Base-by-base conservation (phyloP, 2,329 filamentous ascomycete genomes). In the Colletotrichum sp. region DNA sequence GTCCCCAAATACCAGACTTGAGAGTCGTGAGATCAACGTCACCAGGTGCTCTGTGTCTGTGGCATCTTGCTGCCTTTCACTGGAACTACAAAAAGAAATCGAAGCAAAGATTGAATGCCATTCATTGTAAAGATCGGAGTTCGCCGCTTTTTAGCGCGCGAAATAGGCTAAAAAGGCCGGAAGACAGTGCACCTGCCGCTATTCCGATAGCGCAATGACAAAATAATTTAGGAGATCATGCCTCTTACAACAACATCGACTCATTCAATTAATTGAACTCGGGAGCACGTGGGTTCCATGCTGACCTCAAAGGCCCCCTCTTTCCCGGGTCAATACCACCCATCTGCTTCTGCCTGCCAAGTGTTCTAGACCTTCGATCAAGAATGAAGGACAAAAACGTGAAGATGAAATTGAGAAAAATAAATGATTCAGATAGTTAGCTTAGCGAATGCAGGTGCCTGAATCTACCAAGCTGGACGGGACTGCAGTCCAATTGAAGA, bases 401-500 rank as follows among this genome's bases (percentile, higher is more conserved):
- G n/a, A 13, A 13, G 10, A n/a, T 1, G 3, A 22, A 7, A 22
- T 48, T 22, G 18, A 7, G n/a, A 13, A 48, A 1, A 13, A 12
- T 9, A 4, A 48, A 12, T 6, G 39, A n/a, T 7, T 22, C 0
- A 18, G 8, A 18, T 1, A 18, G 36, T 8, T 3, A 22, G 44
- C n/a, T 13, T 13, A 0, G 44, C 44, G n/a, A 8, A 13, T 22
- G n/a, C 6, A 13, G 6, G 2, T 22, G n/a, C 6, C n/a, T 52
- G 10, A 22, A 22, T 10, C 10, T 5, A 48, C 1, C n/a, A 0
- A 22, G n/a, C n/a, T 13, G n/a, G 3, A 22, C 10, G n/a, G 4
- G 3, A 48, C 3, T 48, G 1, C 4, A 18, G 36, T 5, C 8
- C 0, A 1, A 8, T 8, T 12, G 3, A 13, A 13, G n/a, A 13